Evolutionary conservation across 805 yeast genomes (phyloP).

Genomic region (Sugiyamaella smithiae): DNA sequence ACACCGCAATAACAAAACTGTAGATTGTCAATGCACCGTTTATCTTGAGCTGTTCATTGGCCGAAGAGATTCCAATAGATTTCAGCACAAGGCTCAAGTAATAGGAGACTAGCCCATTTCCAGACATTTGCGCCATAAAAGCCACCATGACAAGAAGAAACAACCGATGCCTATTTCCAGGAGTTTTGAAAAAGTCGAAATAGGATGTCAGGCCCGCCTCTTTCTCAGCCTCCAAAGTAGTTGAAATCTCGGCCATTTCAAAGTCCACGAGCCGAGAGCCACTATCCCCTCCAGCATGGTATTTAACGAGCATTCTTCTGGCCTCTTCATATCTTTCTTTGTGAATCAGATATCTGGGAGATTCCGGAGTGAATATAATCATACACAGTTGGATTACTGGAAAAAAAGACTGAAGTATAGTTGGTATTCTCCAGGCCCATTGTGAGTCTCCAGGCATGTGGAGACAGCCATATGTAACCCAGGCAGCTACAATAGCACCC

Average conservation of each 20-base stretch:
- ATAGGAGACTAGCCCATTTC: constrained; percentile 31
- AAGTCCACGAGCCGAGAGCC: constrained; percentile 24
- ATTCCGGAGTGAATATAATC: constrained; percentile 70
- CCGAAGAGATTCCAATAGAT: constrained; percentile 50
- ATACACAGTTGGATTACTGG: constrained; percentile 53
- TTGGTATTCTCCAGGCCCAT: constrained; percentile 71
- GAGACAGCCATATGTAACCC: constrained; percentile 75
- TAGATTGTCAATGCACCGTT: constrained; percentile 22
- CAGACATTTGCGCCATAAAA: constrained; percentile 17
- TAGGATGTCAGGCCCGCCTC: constrained; percentile 16
- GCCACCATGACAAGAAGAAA: constrained; percentile 14
- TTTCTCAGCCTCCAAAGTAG: constrained; percentile 24
- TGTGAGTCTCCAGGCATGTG: constrained; percentile 41
- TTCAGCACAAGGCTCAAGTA: constrained; percentile 48
- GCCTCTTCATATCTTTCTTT: constrained; percentile 53
- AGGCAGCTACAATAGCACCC: constrained; percentile 73
- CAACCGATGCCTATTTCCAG: constrained; percentile 16
- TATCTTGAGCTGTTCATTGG: constrained; percentile 7
- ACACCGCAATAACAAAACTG: constrained; percentile 17
- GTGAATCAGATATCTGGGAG: constrained; percentile 63
- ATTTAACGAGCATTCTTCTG: constrained; percentile 36
- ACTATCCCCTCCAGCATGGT: constrained; percentile 28
- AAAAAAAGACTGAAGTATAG: constrained; percentile 64
- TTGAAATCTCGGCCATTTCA: constrained; percentile 25
- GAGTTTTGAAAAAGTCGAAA: constrained; percentile 18